Conservation (phyloP, 148 eudicot genomes). For the Fagopyrum tataricum region DNA sequence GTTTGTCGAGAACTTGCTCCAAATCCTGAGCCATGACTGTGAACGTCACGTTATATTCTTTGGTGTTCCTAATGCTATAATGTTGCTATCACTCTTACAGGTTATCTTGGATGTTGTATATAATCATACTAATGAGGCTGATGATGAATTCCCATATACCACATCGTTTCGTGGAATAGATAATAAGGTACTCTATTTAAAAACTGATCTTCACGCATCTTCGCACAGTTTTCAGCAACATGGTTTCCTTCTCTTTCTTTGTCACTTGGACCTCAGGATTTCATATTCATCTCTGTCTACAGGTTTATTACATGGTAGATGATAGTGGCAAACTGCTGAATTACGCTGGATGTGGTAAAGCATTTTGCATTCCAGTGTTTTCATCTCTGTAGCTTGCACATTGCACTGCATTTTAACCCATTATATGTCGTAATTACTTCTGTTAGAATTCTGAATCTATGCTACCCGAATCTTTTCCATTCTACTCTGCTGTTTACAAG, state of each 20-base stretch:
- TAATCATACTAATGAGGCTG: conserved; percentile 98
- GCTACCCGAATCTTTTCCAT: neutral
- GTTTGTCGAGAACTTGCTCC: neutral
- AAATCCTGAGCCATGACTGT: neutral
- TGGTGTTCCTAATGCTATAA: neutral
- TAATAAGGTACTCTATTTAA: conserved; percentile 52
- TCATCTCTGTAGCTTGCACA: conserved; percentile 7
- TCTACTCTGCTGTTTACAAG: neutral
- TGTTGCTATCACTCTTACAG: conserved; percentile 32
- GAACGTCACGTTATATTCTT: neutral
- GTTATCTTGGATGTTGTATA: conserved; percentile 98
- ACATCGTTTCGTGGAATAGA: conserved; percentile 98
- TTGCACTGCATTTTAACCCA: neutral
- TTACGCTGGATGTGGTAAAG: conserved; percentile 90
- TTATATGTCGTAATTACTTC: conserved; percentile 1
- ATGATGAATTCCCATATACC: conserved; percentile 79
- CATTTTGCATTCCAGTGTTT: neutral
- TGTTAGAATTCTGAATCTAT: no score
- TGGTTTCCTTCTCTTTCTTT: neutral
- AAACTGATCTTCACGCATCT: neutral
- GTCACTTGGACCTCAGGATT: neutral
- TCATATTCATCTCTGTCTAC: conserved; percentile 11
- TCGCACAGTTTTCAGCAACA: neutral
- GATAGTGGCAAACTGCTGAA: conserved; percentile 61
- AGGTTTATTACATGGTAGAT: conserved; percentile 96